These are phyloP conservation scores for Pythium monospermum DNA, from an alignment of 352 stramenopile species.

Conservation along the genomic window DNA sequence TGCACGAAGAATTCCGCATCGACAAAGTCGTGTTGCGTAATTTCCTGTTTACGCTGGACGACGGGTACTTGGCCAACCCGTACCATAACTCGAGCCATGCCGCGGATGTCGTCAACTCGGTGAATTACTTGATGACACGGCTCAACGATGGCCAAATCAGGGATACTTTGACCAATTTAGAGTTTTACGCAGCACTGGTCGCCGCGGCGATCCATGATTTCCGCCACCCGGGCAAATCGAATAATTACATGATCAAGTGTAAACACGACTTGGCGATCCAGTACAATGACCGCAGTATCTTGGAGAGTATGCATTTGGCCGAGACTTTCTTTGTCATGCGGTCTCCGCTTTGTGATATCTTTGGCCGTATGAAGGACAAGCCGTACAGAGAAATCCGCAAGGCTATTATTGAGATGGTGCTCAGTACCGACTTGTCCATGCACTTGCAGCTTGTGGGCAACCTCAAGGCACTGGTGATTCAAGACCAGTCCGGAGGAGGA, in stretches of 20 bases:
- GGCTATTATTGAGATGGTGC: conserved; percentile 86
- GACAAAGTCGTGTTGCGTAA: conserved; percentile 70
- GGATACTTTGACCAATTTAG: conserved; percentile 67
- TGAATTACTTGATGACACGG: conserved; percentile 72
- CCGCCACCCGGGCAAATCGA: conserved; percentile 75
- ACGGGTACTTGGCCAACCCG: conserved; percentile 68
- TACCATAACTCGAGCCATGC: conserved; percentile 81
- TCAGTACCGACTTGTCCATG: conserved; percentile 81
- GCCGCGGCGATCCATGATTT: conserved; percentile 85
- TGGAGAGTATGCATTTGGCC: conserved; percentile 85
- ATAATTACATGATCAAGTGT: conserved; percentile 82
- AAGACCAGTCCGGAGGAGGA: conserved; percentile 60
- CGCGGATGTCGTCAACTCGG: conserved; percentile 77
- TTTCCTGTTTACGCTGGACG: conserved; percentile 73
- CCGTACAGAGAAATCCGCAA: conserved; percentile 76
- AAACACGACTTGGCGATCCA: conserved; percentile 73
- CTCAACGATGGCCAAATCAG: conserved; percentile 67
- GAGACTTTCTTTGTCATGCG: conserved; percentile 82
- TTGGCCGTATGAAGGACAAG: conserved; percentile 73
- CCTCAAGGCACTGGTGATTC: conserved; percentile 67
- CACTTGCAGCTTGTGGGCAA: conserved; percentile 77
- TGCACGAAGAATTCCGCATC: conserved; percentile 75
- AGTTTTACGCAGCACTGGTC: conserved; percentile 76
- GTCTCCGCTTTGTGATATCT: conserved; percentile 70
- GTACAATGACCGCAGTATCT: conserved; percentile 82